Evolutionary conservation across 2,329 filamentous ascomycete genomes (phyloP).

Genomic region (Fusarium sp.): DNA sequence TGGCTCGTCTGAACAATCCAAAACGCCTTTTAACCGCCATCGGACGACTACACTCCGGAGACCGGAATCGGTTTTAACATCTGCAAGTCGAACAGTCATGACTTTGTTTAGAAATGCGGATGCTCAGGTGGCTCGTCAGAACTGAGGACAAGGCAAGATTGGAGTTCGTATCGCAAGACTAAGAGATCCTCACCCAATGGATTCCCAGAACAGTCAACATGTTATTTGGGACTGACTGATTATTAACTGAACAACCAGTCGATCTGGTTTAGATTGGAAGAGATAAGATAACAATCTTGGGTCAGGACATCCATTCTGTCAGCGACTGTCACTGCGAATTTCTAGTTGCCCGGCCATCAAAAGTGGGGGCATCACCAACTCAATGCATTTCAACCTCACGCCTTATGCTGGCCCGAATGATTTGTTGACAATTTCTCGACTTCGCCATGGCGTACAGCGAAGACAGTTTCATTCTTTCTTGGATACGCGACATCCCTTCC

Average conservation of each 20-base stretch:
- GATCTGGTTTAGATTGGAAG: neutral
- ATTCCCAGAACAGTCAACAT: neutral
- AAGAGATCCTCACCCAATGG: too few species aligned
- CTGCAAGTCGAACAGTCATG: neutral
- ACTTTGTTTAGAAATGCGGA: accelerated
- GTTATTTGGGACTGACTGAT: neutral
- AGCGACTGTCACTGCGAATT: neutral
- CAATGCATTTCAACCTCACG: neutral
- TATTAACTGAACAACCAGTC: neutral
- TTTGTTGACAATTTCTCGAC: too few species aligned
- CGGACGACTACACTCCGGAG: neutral
- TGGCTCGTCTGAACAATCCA: neutral
- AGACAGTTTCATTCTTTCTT: neutral
- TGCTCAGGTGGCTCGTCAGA: too few species aligned
- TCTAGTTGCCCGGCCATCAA: neutral
- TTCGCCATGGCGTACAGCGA: neutral
- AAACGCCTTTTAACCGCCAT: neutral
- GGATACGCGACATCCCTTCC: neutral
- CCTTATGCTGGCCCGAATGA: too few species aligned
- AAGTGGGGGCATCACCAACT: neutral
- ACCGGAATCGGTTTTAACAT: neutral
- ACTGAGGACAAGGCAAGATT: neutral
- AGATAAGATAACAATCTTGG: neutral
- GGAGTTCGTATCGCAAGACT: neutral
- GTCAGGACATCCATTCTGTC: neutral